Evolutionary conservation across 2,329 filamentous ascomycete genomes (phyloP), one percentile per base, ranked within the genome.

Genomic region (Beauveria asiatica): DNA sequence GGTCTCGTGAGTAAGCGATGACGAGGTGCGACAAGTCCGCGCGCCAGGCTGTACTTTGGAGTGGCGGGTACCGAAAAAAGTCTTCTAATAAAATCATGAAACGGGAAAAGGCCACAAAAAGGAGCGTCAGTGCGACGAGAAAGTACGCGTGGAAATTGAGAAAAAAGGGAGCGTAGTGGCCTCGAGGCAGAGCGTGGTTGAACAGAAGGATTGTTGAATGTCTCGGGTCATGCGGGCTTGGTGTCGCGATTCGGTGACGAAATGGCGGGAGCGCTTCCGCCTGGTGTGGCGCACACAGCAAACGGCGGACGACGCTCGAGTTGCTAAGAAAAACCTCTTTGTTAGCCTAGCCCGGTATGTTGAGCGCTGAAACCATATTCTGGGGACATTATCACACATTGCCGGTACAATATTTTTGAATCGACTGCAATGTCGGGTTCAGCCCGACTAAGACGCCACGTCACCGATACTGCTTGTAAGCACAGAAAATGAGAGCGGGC

Each of bases 211-310:
- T 50, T 30, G n/a, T 33, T 50, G n/a, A 30, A n/a, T 21, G 25
- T 45, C 27, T 42, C 19, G 33, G 33, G 13, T 5, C 13, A 16
- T 7, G 41, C 16, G 11, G n/a, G 11, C 10, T 5, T 9, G 30
- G 19, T 58, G 56, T 58, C 56, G 56, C 25, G 56, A 58, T 58
- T 25, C 25, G 23, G 56, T 51, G 56, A 51, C 56, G 56, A 44
- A 58, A 58, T 58, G 33, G 23, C 46, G 55, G 44, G 30, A 50
- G 45, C n/a, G 13, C 19, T 37, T 48, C 30, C 42, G 25, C 21
- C 39, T 54, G 6, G 11, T 16, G 37, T 55, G 45, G 41, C 41
- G 41, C 33, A 13, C 33, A 37, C 33, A 37, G 16, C 33, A 37
- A 11, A 16, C 33, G 33, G 13, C 33, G 13, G 17, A n/a, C 5